Percentiles rank a stretch among this genome's conserved stretches.
Evolutionary conservation across 306 rosid species (phyloP).

Genomic region (Echinosophora koreensis): DNA sequence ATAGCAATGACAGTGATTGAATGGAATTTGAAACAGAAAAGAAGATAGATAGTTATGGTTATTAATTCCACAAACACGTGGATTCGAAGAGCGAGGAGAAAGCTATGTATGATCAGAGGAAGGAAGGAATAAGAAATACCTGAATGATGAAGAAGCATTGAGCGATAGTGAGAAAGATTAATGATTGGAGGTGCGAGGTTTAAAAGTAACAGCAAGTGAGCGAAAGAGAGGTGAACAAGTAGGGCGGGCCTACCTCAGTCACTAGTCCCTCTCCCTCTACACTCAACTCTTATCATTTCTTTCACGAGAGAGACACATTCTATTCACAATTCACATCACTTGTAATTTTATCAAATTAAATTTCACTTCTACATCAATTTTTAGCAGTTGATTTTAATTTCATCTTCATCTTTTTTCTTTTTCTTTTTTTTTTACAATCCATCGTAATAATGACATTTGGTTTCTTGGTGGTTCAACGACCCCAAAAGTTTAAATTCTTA

Average conservation of each 20-base stretch:
- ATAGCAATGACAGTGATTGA: constrained; percentile 48
- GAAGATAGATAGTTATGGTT: constrained; percentile 37
- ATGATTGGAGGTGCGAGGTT: constrained; percentile 42
- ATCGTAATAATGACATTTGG: too few species aligned
- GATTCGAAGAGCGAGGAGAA: constrained; percentile 47
- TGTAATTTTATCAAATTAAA: too few species aligned
- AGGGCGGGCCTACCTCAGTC: neutral
- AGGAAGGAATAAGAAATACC: constrained; percentile 44
- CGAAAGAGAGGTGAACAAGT: constrained; percentile 38
- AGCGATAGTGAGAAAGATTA: constrained; percentile 51
- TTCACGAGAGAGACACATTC: too few species aligned
- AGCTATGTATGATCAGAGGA: constrained; percentile 47
- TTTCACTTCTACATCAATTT: too few species aligned
- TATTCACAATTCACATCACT: too few species aligned
- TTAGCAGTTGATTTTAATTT: too few species aligned
- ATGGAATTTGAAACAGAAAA: constrained; percentile 38
- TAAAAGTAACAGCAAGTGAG: neutral
- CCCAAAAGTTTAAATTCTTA: too few species aligned
- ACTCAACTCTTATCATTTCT: too few species aligned
- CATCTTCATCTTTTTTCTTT: too few species aligned
- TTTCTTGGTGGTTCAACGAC: too few species aligned
- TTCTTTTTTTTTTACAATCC: too few species aligned
- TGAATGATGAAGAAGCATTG: constrained; percentile 54
- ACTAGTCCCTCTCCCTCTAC: too few species aligned
- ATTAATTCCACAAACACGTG: constrained; percentile 28